Base-by-base conservation (phyloP, 306 rosid species). In the Cicer yamashitae region DNA sequence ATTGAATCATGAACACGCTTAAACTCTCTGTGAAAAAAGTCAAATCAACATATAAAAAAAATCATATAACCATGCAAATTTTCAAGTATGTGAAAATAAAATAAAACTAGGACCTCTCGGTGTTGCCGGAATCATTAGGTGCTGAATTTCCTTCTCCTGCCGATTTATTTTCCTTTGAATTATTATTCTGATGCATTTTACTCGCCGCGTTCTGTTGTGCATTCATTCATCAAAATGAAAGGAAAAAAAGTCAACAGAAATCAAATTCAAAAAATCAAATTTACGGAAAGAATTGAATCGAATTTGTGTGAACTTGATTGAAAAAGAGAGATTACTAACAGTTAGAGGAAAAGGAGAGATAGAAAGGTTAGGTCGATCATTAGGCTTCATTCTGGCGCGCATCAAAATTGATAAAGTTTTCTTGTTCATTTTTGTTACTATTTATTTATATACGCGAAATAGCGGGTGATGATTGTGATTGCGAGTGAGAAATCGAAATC, bases 341-440 rank as follows among this genome's bases (percentile, higher is more conserved):
- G 84, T 70, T 68, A 91, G 88, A 59, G 87, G 66, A 57, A 94
- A 81, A 76, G 90, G 96, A 56, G 94, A 89, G 38, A 87, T 85
- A 77, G 96, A 71, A 81, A 84, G 82, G 53, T 82, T 86, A 54
- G 80, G 14, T 15, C 84, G 61, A 77, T 84, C 79, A 82, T 38
- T 87, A 12, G 89, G 89, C 62, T 83, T 90, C 98, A 94, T 91
- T 85, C 94, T 94, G 85, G 96, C 88, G 84, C 98, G 97, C 93
- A 94, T 70, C 74, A 94, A 82, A 79, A 91, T 88, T 13, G 96
- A 86, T 76, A 90, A 72, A 43, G 92, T 94, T 85, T 88, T 91
- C 82, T 84, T 94, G 60, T 66, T 78, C 86, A 84, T 82, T 47
- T 53, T 45, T 50, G 1, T 43, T 44, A 2, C 1, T 68, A 51